Percentiles rank a stretch among this genome's conserved stretches.
Conservation (phyloP, 1,284 basidiomycete genomes). For the Trichosporon coremiiforme region DNA sequence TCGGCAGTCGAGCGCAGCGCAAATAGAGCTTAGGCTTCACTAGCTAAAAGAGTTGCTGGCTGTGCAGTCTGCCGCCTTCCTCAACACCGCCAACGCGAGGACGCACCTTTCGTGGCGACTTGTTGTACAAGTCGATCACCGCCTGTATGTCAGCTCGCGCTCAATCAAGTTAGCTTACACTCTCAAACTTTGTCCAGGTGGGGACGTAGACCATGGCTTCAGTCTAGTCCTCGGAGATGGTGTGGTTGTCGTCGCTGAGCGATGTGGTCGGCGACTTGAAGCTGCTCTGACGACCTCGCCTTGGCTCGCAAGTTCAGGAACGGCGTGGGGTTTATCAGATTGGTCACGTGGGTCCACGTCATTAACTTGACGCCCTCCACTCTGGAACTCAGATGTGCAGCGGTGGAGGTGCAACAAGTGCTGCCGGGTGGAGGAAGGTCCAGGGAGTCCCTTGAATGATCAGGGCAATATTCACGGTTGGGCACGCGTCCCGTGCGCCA, state of each 20-base stretch:
- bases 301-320: conserved; percentile 16
- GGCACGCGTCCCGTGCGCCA: conserved; percentile 16
- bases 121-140: conserved; percentile 75
- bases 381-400: neutral
- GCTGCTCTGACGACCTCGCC: conserved; percentile 12
- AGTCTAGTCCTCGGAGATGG: neutral
- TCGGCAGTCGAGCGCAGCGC: too few species aligned
- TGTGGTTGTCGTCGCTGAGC: conserved; percentile 4
- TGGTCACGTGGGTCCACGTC: neutral
- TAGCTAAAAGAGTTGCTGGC: neutral
- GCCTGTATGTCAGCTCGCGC: conserved; percentile 59
- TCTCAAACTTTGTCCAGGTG: conserved; percentile 57
- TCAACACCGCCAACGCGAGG: neutral
- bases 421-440: neutral
- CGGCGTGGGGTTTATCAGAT: neutral
- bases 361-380: neutral
- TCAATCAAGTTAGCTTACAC: conserved; percentile 35
- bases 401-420: too few species aligned
- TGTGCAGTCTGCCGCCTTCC: neutral
- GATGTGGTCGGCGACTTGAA: neutral
- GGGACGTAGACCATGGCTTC: conserved; percentile 54
- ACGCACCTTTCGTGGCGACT: conserved; percentile 72
- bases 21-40: too few species aligned
- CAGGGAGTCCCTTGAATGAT: neutral
- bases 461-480: conserved; percentile 7